Conservation (phyloP, 768 basidiomycete genomes). For the Termitomyces heimii region DNA sequence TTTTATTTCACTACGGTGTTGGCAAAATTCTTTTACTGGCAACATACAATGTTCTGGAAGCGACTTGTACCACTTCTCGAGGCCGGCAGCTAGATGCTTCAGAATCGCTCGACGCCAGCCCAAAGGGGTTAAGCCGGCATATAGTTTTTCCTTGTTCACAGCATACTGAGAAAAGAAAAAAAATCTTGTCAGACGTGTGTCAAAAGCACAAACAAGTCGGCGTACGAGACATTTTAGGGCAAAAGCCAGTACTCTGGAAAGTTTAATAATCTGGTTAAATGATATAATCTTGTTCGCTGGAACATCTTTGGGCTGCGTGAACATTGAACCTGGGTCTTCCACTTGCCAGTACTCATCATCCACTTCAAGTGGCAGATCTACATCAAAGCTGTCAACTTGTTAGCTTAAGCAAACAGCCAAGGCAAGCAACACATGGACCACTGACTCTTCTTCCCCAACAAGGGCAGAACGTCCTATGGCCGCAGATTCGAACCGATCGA, state of each 20-base stretch:
- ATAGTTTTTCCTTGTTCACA: slow-evolving; percentile 57
- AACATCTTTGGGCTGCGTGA: slow-evolving; percentile 60
- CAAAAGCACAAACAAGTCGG: background rate
- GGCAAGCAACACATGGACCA: background rate
- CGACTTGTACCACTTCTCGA: slow-evolving; percentile 67
- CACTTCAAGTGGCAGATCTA: slow-evolving; percentile 76
- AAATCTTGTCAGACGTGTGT: background rate
- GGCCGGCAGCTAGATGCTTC: slow-evolving; percentile 58
- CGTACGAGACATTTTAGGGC: slow-evolving; percentile 64
- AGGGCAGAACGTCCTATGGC: slow-evolving; percentile 51
- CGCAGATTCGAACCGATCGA: slow-evolving; percentile 52
- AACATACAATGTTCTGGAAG: slow-evolving; percentile 63
- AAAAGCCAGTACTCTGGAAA: slow-evolving; percentile 67
- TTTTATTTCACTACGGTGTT: background rate
- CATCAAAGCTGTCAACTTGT: slow-evolving; percentile 57
- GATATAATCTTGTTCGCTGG: slow-evolving; percentile 47
- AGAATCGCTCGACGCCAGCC: slow-evolving; percentile 55
- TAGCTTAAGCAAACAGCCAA: slow-evolving; percentile 2
- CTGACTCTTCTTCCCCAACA: slow-evolving; percentile 64
- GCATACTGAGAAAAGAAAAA: slow-evolving; percentile 46
- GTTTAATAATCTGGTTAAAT: slow-evolving; percentile 60
- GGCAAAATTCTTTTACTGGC: background rate
- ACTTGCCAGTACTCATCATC: slow-evolving; percentile 78
- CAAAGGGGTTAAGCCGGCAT: slow-evolving; percentile 44
- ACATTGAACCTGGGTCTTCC: slow-evolving; percentile 40